Conservation (phyloP, 495 filamentous ascomycete species). For the Aspergillus sparsus region DNA sequence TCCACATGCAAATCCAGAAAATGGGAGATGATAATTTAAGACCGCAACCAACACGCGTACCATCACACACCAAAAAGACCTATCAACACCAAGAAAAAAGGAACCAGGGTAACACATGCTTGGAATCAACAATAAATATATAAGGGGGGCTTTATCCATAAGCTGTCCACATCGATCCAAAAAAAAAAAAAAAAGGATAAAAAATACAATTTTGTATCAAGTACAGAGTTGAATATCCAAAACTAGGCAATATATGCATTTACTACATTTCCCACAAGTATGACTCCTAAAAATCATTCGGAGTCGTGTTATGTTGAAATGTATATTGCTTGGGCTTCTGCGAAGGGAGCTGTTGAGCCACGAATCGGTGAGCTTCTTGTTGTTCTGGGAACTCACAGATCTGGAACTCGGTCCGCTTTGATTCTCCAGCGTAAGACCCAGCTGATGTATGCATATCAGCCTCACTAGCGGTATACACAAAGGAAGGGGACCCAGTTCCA, state of each 20-base stretch:
- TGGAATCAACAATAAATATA: conserved; percentile 19
- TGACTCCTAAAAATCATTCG: conserved; percentile 36
- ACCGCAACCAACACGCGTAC: conserved; percentile 8
- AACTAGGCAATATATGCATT: conserved; percentile 7
- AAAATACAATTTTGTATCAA: conserved; percentile 12
- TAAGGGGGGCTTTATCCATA: not conserved
- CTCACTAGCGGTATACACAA: conserved; percentile 42
- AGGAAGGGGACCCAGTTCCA: conserved; percentile 38
- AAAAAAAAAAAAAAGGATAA: conserved; percentile 15
- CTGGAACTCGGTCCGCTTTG: conserved; percentile 43
- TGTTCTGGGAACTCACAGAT: conserved; percentile 50
- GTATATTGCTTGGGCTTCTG: conserved; percentile 47
- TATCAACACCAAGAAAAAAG: not conserved
- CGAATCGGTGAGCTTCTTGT: conserved; percentile 40
- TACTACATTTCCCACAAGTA: not conserved
- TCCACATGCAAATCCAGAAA: conserved; percentile 25
- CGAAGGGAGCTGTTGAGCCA: conserved; percentile 42
- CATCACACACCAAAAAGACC: conserved; percentile 16
- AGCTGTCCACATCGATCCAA: not conserved
- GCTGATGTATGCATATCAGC: conserved; percentile 33
- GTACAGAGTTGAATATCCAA: not conserved
- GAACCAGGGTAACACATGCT: conserved; percentile 16
- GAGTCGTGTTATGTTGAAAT: conserved; percentile 47
- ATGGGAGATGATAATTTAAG: conserved; percentile 1
- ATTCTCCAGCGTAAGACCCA: conserved; percentile 26